These are phyloP conservation scores for Talaromyces wortmannii DNA, from an alignment of 495 filamentous ascomycete species.

Conservation along the genomic window DNA sequence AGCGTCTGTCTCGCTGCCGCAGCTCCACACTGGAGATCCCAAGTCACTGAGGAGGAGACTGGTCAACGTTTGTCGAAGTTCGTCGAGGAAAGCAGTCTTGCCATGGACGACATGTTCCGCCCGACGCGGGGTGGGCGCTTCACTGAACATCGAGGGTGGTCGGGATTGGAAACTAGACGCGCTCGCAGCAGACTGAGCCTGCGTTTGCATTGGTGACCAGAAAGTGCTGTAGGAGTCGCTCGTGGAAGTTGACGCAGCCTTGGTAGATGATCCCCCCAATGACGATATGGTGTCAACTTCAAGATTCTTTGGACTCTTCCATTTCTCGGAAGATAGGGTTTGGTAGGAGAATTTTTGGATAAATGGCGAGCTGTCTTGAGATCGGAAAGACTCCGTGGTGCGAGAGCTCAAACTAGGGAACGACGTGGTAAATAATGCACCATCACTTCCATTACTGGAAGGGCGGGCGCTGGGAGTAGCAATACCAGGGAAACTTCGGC, in stretches of 20 bases:
- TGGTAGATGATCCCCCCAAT: slow-evolving; percentile 52
- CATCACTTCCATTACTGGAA: slow-evolving; percentile 50
- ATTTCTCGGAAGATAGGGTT: slow-evolving; percentile 62
- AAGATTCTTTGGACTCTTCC: slow-evolving; percentile 40
- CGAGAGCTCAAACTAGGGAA: slow-evolving; percentile 23
- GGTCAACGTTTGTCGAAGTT: slow-evolving; percentile 71
- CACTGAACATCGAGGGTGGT: slow-evolving; percentile 40
- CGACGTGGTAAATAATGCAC: slow-evolving; percentile 22
- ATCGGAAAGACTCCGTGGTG: slow-evolving; percentile 32
- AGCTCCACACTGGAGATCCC: slow-evolving; percentile 73
- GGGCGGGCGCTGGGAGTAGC: slow-evolving; percentile 35
- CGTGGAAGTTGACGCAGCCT: slow-evolving; percentile 48
- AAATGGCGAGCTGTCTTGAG: slow-evolving; percentile 28
- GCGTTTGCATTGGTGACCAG: slow-evolving; percentile 71
- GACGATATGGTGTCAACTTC: slow-evolving; percentile 43
- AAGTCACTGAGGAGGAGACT: slow-evolving; percentile 87
- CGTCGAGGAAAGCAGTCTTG: slow-evolving; percentile 63
- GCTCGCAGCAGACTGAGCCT: slow-evolving; percentile 56
- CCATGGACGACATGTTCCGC: slow-evolving; percentile 33
- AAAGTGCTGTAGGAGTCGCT: slow-evolving; percentile 78
- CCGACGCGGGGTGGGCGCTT: slow-evolving; percentile 24
- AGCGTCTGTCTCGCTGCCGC: slow-evolving; percentile 83
- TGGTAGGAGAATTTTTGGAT: slow-evolving; percentile 46
- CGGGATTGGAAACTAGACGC: slow-evolving; percentile 45
- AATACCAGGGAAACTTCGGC: slow-evolving; percentile 35